Evolutionary conservation across 2,329 filamentous ascomycete genomes (phyloP), one percentile per base, ranked within the genome.

Genomic region (Xylariaceae sp.): DNA sequence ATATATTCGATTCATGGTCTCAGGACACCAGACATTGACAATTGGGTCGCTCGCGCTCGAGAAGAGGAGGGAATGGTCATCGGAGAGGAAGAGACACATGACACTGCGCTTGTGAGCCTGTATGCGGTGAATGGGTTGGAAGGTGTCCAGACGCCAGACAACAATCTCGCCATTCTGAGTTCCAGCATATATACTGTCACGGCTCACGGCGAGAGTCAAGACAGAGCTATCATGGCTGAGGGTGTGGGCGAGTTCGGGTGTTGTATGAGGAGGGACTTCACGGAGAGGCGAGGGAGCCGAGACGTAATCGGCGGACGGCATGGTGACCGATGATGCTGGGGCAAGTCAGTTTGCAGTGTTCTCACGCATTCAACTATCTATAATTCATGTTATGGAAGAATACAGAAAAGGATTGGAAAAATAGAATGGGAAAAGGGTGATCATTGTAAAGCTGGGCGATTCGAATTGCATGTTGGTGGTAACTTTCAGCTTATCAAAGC

Each of bases 141-240:
- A 98, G 6, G 88, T 95, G 55, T 85, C 83, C 36, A 98, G 77
- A 3, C 86, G 90, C 86, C 90, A 98, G 36, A 91, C 85, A 37
- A 94, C 76, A 50, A 98, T 95, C 69, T 96, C 89, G 50, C 93
- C 93, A 52, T 89, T 87, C 64, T 96, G 90, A 1, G 93, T 91
- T 33, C 93, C 93, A 16, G 92, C 91, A 66, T 89, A 98, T 43
- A 98, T 86, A 62, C 83, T 85, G 38, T 86, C 77, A 41, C 88
- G 77, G 46, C 88, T 90, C 20, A 95, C 81, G 4, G 84, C 88
- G 45, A 98, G 77, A 7, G 89, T 82, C 40, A 98, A 81, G 38
- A 94, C 86, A 2, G 86, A 89, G 65, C 82, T 87, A 60, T 83
- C 78, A 63, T 92, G 86, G 61, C 83, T 77, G 51, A 94, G 79